phyloP scores from a whole-genome alignment of 2,329 filamentous ascomycete genomes.

The Colletotrichum simmondsii region DNA sequence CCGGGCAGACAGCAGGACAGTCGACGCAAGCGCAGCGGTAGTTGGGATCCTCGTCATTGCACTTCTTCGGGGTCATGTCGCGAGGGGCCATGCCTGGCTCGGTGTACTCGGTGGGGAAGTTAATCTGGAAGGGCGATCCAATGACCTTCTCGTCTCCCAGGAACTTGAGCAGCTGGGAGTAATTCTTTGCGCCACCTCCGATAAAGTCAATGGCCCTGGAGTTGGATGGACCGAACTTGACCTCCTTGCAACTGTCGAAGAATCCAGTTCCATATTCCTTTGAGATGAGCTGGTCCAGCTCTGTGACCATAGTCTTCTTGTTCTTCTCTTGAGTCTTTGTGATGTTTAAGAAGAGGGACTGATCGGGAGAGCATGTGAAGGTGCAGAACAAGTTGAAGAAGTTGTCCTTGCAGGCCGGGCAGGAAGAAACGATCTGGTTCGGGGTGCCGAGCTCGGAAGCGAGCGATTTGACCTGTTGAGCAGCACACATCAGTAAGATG shows the following conservation, averaged over 20 bases:
- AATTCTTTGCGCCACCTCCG: conserved; percentile 93
- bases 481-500: neutral
- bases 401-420: conserved; percentile 96
- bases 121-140: conserved; percentile 98
- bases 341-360: conserved; percentile 94
- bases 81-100: conserved; percentile 78
- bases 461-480: conserved; percentile 76
- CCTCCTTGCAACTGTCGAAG: conserved; percentile 98
- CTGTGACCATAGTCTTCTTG: conserved; percentile 73
- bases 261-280: conserved; percentile 87
- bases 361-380: conserved; percentile 97
- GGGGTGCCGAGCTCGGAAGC: conserved; percentile 88
- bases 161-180: conserved; percentile 87
- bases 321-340: conserved; percentile 76
- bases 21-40: conserved; percentile 96
- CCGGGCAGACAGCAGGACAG: conserved; percentile 86
- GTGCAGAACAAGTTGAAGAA: conserved; percentile 99
- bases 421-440: conserved; percentile 89
- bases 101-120: conserved; percentile 77
- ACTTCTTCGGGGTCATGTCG: conserved; percentile 81
- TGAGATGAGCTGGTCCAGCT: conserved; percentile 90
- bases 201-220: conserved; percentile 96
- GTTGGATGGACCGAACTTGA: conserved; percentile 96
- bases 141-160: conserved; percentile 90
- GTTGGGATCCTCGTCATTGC: conserved; percentile 86